These are phyloP conservation scores for Phytophthora tubulina DNA, from an alignment of 352 stramenopile species.

Conservation along the genomic window DNA sequence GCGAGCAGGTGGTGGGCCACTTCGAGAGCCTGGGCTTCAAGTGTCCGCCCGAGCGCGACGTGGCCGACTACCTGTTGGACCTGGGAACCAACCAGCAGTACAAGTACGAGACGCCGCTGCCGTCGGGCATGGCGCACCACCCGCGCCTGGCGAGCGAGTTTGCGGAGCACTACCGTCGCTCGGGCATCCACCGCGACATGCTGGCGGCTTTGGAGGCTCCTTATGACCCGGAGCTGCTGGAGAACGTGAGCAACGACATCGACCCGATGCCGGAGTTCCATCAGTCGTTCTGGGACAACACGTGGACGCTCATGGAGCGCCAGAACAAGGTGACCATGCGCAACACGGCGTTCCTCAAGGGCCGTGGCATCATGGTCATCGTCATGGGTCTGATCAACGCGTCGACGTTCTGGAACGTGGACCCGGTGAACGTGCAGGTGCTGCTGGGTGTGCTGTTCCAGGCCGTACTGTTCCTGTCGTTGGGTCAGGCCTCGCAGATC, in stretches of 20 bases:
- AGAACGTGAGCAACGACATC: constrained; percentile 43
- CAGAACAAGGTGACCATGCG: constrained; percentile 69
- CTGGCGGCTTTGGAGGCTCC: constrained; percentile 38
- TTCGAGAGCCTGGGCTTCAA: constrained; percentile 40
- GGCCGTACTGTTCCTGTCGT: constrained; percentile 74
- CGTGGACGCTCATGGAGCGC: constrained; percentile 49
- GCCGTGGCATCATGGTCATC: constrained; percentile 51
- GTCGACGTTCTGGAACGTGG: constrained; percentile 57
- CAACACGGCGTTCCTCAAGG: constrained; percentile 58
- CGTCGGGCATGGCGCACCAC: constrained; percentile 26
- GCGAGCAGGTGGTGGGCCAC: constrained; percentile 62
- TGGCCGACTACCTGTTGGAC: constrained; percentile 59
- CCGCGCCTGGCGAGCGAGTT: constrained; percentile 47
- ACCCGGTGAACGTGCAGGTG: constrained; percentile 47
- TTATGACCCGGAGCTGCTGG: constrained; percentile 33
- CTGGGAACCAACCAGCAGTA: constrained; percentile 54
- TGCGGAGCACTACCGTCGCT: constrained; percentile 43
- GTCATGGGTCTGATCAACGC: constrained; percentile 52
- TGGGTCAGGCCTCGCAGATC: constrained; percentile 79
- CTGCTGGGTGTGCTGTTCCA: constrained; percentile 83
- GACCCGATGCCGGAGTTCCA: constrained; percentile 53
- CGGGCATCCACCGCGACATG: constrained; percentile 41
- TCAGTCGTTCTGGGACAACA: constrained; percentile 50
- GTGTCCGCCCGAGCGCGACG: constrained; percentile 50
- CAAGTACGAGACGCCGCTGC: constrained; percentile 40